These are phyloP conservation scores for Naegleria fowleri DNA, from an alignment of 208 protist genomes.

Conservation along the genomic window DNA sequence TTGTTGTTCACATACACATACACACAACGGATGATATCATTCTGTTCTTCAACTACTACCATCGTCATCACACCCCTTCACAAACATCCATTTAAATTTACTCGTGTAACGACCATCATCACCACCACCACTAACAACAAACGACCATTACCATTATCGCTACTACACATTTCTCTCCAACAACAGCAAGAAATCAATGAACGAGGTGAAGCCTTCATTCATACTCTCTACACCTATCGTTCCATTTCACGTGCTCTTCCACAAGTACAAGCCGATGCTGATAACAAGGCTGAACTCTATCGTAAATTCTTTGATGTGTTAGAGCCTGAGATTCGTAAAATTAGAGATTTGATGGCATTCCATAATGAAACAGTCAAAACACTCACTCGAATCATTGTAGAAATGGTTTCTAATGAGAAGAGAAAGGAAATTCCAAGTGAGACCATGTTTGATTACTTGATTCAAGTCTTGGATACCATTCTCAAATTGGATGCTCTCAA, in stretches of 20 bases:
- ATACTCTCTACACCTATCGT: conserved; percentile 57
- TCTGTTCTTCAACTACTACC: no score
- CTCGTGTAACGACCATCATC: no score
- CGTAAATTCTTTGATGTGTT: conserved; percentile 51
- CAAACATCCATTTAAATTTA: no score
- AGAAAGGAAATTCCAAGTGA: conserved; percentile 25
- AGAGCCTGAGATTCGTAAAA: conserved; percentile 55
- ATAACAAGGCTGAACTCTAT: conserved; percentile 55
- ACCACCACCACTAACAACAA: not conserved
- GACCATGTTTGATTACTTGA: conserved; percentile 21
- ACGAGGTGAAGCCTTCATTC: conserved; percentile 46
- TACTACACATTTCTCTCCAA: no score
- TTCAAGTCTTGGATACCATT: conserved; percentile 52
- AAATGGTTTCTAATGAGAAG: not conserved
- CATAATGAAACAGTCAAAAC: conserved; percentile 33
- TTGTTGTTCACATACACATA: no score
- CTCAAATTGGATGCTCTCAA: conserved; percentile 58
- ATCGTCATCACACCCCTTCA: no score
- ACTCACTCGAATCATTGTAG: not conserved
- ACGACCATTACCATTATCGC: no score
- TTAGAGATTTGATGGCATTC: conserved; percentile 53
- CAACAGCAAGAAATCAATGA: conserved; percentile 44
- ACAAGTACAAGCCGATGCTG: conserved; percentile 51
- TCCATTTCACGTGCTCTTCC: conserved; percentile 46
- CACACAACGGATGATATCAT: no score